Evolutionary conservation across 2,329 filamentous ascomycete species (phyloP).

Genomic region (Exophiala oligosperma): DNA sequence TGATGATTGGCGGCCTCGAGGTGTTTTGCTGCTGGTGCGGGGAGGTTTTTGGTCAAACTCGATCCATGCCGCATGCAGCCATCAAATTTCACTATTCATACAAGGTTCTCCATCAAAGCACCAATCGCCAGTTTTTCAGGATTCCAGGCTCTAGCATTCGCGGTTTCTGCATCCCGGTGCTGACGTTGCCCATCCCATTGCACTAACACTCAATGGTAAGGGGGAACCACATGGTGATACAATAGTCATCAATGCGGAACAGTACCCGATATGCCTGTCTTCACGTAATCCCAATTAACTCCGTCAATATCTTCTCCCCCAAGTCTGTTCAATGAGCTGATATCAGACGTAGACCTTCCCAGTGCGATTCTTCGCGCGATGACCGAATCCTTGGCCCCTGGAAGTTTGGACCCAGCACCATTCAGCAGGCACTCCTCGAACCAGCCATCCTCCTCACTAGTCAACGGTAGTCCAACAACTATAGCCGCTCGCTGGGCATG

Average conservation of each 20-base stretch:
- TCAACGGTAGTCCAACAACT: conserved; percentile 72
- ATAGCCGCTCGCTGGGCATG: conserved; percentile 63
- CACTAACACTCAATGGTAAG: no score
- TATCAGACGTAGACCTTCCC: conserved; percentile 49
- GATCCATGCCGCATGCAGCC: no score
- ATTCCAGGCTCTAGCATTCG: no score
- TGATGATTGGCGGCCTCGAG: no score
- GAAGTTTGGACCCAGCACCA: conserved; percentile 64
- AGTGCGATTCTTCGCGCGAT: conserved; percentile 72
- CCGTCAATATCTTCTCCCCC: conserved; percentile 50
- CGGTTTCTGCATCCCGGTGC: neutral
- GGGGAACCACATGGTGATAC: neutral
- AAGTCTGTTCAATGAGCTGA: conserved; percentile 35
- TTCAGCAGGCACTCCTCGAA: conserved; percentile 67
- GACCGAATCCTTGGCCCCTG: conserved; percentile 69
- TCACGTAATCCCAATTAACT: conserved; percentile 53
- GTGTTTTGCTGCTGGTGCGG: no score
- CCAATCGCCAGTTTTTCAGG: no score
- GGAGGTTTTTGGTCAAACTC: no score
- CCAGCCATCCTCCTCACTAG: conserved; percentile 69
- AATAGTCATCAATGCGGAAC: conserved; percentile 8
- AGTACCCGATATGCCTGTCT: conserved; percentile 14
- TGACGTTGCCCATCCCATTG: neutral
- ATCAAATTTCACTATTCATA: no score
- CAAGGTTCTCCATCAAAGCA: no score